Conservation (phyloP, 1,284 basidiomycete species). For the Cryptococcus sp. region DNA sequence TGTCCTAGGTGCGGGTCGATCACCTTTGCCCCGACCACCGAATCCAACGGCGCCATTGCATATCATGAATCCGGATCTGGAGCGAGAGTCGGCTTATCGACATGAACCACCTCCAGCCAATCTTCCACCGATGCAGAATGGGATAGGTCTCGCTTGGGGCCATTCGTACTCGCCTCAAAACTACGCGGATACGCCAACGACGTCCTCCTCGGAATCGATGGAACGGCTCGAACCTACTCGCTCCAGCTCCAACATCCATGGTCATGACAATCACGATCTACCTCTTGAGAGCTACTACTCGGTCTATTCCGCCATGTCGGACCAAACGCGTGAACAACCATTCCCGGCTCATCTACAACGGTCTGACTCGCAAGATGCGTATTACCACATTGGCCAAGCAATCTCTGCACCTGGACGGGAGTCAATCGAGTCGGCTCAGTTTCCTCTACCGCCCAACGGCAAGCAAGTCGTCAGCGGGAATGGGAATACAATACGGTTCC, state of each 20-base stretch:
- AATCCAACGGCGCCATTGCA: too few relatives aligned
- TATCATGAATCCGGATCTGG: too few relatives aligned
- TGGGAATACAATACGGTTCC: background rate
- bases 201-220: background rate
- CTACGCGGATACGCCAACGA: too few relatives aligned
- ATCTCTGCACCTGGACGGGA: background rate
- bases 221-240: background rate
- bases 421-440: background rate
- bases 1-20: background rate
- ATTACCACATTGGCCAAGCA: background rate
- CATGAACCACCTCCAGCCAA: background rate
- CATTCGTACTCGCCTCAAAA: background rate
- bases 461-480: too few relatives aligned
- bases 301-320: background rate
- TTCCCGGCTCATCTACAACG: too few relatives aligned
- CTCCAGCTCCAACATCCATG: background rate
- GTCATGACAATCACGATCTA: background rate
- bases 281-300: conserved; percentile 4
- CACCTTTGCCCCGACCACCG: too few relatives aligned
- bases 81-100: too few relatives aligned
- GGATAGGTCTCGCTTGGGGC: background rate
- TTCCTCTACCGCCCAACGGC: background rate
- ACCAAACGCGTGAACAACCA: background rate
- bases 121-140: background rate
- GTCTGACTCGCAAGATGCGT: background rate